Base-by-base conservation (phyloP, 108 stramenopile genomes). In the Asterionellopsis glacialis region DNA sequence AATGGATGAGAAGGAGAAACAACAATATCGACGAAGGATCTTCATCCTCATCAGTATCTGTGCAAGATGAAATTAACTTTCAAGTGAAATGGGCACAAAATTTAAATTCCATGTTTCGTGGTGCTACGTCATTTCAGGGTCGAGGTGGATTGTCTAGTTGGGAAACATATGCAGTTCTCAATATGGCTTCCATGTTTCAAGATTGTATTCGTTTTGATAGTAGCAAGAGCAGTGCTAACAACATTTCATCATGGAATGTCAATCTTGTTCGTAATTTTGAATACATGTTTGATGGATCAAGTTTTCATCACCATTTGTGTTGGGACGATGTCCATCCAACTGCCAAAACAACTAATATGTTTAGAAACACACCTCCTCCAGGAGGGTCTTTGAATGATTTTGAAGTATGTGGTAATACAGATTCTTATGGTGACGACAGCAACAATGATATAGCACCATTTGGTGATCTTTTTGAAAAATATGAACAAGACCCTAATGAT, bases 131-230 rank as follows among this genome's bases (percentile, higher is more conserved):
- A 25, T 65, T 65, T 41, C 51, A 50, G 1, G 62, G 50, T 23
- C 23, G 56, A 26, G 16, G 41, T 11, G 33, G 23, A 1, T 21
- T 48, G 5, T 48, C 47, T 7, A 16, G 9, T 5, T 48, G 47
- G 47, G 47, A 48, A 21, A 48, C 47, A 48, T 48, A 21, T 16
- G 16, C 47, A 4, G 11, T 12, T 11, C 25, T 9, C 21, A 5
- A 33, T 59, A 70, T 75, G 69, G 25, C 23, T n/a, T n/a, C 14
- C 0, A 59, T 70, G 64, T 70, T 75, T 42, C 11, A 21, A 12
- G 49, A 48, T 67, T 16, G 11, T n/a, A 18, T 11, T 1, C 21
- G 16, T 42, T 67, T 67, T 55, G 47, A 48, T 9, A 21, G 9
- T 9, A 19, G 5, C 47, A 5, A 2, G 5, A 55, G 57, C 54